A percentile compares a stretch with the other conserved stretches of the same genome.
phyloP scores from a whole-genome alignment of 805 yeast genomes.

The Cyberlindnera xylosilytica region DNA sequence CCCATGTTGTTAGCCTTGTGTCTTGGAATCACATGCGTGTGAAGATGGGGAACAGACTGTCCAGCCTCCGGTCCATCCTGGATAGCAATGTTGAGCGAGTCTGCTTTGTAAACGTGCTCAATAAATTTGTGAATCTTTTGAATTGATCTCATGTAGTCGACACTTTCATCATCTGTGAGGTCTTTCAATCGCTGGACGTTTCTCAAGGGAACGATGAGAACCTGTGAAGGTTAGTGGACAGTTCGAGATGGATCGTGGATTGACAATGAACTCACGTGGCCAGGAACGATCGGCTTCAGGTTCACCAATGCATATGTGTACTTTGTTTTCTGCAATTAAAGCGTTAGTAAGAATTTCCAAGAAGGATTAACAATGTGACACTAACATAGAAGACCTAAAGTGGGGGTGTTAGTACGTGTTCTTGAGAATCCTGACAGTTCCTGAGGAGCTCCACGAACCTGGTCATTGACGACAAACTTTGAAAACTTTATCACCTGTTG shows the following conservation, averaged over 20 bases:
- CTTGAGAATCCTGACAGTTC: background rate
- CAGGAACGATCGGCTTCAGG: slow-evolving; percentile 87
- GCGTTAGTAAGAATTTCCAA: background rate
- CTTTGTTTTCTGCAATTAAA: slow-evolving; percentile 45
- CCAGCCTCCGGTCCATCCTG: slow-evolving; percentile 98
- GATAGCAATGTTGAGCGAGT: slow-evolving; percentile 82
- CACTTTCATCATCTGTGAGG: slow-evolving; percentile 64
- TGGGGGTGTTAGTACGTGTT: background rate
- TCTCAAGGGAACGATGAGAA: slow-evolving; percentile 80
- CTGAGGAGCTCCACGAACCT: slow-evolving; percentile 35
- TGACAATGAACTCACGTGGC: slow-evolving; percentile 74
- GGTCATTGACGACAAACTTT: slow-evolving; percentile 52
- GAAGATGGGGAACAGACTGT: slow-evolving; percentile 93
- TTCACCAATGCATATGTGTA: slow-evolving; percentile 85
- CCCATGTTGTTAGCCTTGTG: slow-evolving; percentile 54
- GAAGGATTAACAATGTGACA: background rate
- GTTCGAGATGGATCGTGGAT: no score
- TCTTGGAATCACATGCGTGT: slow-evolving; percentile 91
- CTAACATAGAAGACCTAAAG: slow-evolving; percentile 13
- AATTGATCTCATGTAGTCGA: slow-evolving; percentile 74
- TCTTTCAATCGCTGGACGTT: slow-evolving; percentile 65
- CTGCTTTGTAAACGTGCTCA: slow-evolving; percentile 66
- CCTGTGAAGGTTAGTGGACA: no score
- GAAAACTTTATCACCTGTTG: slow-evolving; percentile 39
- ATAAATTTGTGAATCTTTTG: slow-evolving; percentile 71